Evolutionary conservation across 495 filamentous ascomycete species (phyloP), one percentile per base, ranked within the genome.

Genomic region (Penicillium cinerascens): DNA sequence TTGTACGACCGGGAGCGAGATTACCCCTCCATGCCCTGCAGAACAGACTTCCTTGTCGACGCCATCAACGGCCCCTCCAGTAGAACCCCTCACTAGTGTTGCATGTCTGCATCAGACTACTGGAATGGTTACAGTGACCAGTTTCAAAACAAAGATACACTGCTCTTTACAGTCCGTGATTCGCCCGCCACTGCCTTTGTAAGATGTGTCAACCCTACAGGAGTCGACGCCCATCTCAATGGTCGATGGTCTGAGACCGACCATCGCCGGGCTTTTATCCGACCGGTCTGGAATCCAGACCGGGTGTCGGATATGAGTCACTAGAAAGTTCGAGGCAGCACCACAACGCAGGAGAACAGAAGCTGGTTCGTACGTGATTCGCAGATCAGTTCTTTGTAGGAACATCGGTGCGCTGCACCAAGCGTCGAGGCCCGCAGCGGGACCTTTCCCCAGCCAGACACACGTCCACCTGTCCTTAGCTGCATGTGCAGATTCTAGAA

Each of bases 401-500:
- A 33, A 33, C 10, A 38, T 42, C 44, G 39, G 43, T 7, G 44
- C 9, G 38, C 17, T 15, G 44, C 29, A 23, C 17, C 45, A 7
- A 44, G 15, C 51, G 36, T 47, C 38, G 39, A 55, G 56, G 47
- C 56, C 56, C 56, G 51, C 56, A 44, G 51, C 56, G 56, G 51
- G 51, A 54, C 37, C 41, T 44, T 41, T 27, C 53, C 45, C 55
- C 33, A 49, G 33, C 38, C 37, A 51, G 54, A 56, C 44, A 47
- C 48, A 23, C 27, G 42, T 22, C 22, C 27, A 38, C 13, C 21
- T 23, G 38, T 13, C 29, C 29, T 11, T 33, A 40, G 51, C 52
- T 56, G 44, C 54, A 57, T 54, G 51, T 36, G 50, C 56, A 44
- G 44, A 51, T 61, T 58, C 54, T 61, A 61, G 59, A 61, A 61